Conservation (phyloP, 768 basidiomycete species). For the Naganishia randhawae region DNA sequence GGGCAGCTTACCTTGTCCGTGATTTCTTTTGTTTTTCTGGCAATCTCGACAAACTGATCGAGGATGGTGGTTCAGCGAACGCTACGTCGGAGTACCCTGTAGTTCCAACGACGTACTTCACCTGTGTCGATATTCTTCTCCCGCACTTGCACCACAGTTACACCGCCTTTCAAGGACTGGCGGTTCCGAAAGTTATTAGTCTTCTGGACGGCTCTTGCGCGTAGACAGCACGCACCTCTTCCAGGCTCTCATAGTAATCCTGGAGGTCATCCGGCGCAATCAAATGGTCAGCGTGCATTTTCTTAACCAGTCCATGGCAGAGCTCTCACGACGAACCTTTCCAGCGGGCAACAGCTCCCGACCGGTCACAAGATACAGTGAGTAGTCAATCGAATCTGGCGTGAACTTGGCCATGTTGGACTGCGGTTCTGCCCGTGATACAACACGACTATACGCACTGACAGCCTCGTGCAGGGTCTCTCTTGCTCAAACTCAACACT, state of each 20-base stretch:
- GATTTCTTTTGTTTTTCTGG: conserved; percentile 63
- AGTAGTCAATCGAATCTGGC: conserved; percentile 46
- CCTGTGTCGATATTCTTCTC: conserved; percentile 79
- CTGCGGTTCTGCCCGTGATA: background rate
- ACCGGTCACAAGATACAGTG: conserved; percentile 83
- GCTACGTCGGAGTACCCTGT: background rate
- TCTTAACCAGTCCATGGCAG: background rate
- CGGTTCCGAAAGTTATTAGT: background rate
- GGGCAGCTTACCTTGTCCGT: conserved; percentile 58
- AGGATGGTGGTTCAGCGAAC: background rate
- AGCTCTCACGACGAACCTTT: conserved; percentile 57
- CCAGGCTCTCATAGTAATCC: conserved; percentile 69
- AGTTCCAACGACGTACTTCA: conserved; percentile 59
- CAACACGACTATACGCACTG: background rate
- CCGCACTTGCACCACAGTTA: conserved; percentile 81
- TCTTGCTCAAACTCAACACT: too few relatives aligned
- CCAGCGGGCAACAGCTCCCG: conserved; percentile 69
- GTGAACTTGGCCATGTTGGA: background rate
- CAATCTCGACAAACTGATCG: conserved; percentile 70
- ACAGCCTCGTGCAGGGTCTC: too few relatives aligned
- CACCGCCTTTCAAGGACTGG: conserved; percentile 77
- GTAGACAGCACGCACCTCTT: conserved; percentile 58
- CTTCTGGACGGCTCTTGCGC: background rate
- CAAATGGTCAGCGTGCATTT: conserved; percentile 7
- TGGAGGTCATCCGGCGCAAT: conserved; percentile 44